A percentile compares a stretch with the other conserved stretches of the same genome.
Conservation (phyloP, 2,329 filamentous ascomycete genomes). For the Ophiostoma populinum region DNA sequence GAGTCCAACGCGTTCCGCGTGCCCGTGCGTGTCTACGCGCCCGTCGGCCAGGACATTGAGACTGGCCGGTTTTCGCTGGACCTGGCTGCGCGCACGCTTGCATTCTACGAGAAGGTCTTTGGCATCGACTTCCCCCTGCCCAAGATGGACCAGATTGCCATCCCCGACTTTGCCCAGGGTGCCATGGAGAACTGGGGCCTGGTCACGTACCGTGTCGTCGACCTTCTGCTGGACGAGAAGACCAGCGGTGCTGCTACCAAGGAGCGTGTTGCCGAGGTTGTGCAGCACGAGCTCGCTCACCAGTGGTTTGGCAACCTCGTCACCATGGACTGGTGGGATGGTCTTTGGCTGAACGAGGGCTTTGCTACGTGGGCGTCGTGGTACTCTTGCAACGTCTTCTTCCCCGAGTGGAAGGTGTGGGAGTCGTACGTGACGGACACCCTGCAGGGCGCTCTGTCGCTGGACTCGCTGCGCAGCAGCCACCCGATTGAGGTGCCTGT, state of each 20-base stretch:
- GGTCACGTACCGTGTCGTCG: conserved; percentile 85
- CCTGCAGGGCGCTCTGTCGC: conserved; percentile 67
- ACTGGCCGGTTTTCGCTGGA: conserved; percentile 83
- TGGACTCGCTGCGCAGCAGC: conserved; percentile 85
- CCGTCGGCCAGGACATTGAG: conserved; percentile 75
- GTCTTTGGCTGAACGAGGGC: conserved; percentile 78
- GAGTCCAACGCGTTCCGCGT: conserved; percentile 85
- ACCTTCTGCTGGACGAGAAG: conserved; percentile 82
- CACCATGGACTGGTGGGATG: conserved; percentile 92
- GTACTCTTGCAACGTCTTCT: conserved; percentile 90
- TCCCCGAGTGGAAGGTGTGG: conserved; percentile 98
- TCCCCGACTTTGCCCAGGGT: conserved; percentile 87
- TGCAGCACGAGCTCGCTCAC: conserved; percentile 89
- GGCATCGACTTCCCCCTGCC: conserved; percentile 72
- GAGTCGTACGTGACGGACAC: conserved; percentile 88
- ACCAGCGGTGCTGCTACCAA: conserved; percentile 75
- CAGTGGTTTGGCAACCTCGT: conserved; percentile 89
- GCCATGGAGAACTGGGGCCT: conserved; percentile 99
- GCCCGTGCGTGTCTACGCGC: conserved; percentile 85
- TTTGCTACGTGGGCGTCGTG: conserved; percentile 76
- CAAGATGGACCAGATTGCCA: conserved; percentile 94
- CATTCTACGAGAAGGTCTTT: conserved; percentile 92
- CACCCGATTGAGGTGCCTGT: conserved; percentile 95
- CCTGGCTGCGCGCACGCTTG: conserved; percentile 73
- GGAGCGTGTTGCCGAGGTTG: conserved; percentile 84